Base-by-base conservation (phyloP, 306 rosid genomes). In the Trifolium subterraneum region DNA sequence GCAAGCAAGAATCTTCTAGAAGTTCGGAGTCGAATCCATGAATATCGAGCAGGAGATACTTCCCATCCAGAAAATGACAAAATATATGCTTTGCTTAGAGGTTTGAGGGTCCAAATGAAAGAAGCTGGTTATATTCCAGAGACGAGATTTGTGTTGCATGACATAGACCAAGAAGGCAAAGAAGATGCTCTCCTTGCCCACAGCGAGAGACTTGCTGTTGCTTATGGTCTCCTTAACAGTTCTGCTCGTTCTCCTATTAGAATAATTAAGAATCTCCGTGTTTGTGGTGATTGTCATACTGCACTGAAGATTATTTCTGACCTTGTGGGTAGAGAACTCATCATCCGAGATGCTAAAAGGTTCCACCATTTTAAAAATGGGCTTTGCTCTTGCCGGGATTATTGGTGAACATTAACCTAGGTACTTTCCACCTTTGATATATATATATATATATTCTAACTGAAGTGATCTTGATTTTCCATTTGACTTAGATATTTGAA, bases 171-270 rank as follows among this genome's bases (percentile, higher is more conserved):
- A 70, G 96, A 92, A 79, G 71, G 90, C 79, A 92, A 92, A 79
- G 88, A 89, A 73, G 97, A 92, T 42, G 91, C 96, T 20, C 87
- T 91, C 75, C 93, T 91, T 74, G 76, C 84, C 61, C 97, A 91
- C 67, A 91, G 97, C 62, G 97, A 91, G 86, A 89, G 96, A 74
- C 91, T 91, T 77, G 97, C 97, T 61, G 84, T 83, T 79, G 92
- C 88, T 29, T 69, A 89, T 84, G 94, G 92, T 65, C 90, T 91
- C 68, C 78, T 91, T 44, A 86, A 77, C 78, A 86, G 86, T 64
- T 39, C 93, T 67, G 86, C 79, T 29, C 90, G 96, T 20, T 80
- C 96, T 27, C 79, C 91, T 31, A 82, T 92, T 44, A 89, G 93
- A 76, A 78, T 92, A 41, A 92, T 92, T 58, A 89, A 84, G 19